A percentile compares a stretch with the other conserved stretches of the same genome.
These are phyloP conservation scores for Rhodotorula toruloides DNA, from an alignment of 768 basidiomycete species.

Conservation along the genomic window DNA sequence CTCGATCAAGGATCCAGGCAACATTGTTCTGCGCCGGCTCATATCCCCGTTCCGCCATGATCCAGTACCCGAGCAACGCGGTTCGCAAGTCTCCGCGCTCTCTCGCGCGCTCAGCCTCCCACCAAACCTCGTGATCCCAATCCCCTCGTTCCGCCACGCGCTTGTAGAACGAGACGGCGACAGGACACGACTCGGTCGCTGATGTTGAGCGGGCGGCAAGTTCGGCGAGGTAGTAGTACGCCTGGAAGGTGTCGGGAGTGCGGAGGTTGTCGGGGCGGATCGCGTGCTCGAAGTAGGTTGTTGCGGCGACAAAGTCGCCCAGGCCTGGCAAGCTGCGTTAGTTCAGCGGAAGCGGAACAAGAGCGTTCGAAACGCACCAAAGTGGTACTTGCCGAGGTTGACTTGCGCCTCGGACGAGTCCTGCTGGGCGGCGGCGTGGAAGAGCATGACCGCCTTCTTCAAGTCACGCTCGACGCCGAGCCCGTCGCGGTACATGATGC, in stretches of 20 bases:
- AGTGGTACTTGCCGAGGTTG: conserved; percentile 67
- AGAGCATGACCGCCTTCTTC: conserved; percentile 61
- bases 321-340: conserved; percentile 53
- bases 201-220: conserved; percentile 62
- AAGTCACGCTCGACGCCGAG: conserved; percentile 63
- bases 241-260: conserved; percentile 73
- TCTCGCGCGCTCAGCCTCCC: conserved; percentile 61
- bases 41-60: conserved; percentile 84
- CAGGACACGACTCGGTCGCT: conserved; percentile 59
- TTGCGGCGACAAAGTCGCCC: conserved; percentile 64
- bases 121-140: conserved; percentile 65
- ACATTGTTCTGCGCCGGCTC: conserved; percentile 94
- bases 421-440: conserved; percentile 71
- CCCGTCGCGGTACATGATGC: conserved; percentile 88
- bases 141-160: conserved; percentile 82
- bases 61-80: conserved; percentile 90
- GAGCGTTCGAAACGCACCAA: conserved; percentile 51
- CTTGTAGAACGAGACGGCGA: conserved; percentile 90
- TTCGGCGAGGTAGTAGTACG: conserved; percentile 85
- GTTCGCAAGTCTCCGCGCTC: conserved; percentile 68
- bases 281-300: conserved; percentile 73
- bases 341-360: conserved; percentile 37
- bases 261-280: conserved; percentile 59
- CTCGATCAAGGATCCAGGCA: conserved; percentile 86
- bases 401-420: conserved; percentile 90